Evolutionary conservation across 768 basidiomycete species (phyloP).

Genomic region (Crucibulum laeve): DNA sequence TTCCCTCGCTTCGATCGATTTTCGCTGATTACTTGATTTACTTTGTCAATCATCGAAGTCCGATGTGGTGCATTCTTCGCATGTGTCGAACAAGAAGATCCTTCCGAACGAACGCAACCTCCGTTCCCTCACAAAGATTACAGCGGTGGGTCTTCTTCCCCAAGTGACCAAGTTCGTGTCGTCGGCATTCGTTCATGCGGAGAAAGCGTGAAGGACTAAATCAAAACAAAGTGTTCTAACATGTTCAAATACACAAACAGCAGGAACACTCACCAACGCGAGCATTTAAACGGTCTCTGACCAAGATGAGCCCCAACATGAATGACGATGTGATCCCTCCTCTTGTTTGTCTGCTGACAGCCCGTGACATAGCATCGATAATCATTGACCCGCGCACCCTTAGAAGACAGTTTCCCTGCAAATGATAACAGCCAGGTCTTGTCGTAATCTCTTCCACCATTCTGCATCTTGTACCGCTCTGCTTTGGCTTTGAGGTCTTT

Average conservation of each 20-base stretch:
- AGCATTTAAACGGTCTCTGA: constrained; percentile 61
- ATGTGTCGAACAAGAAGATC: constrained; percentile 66
- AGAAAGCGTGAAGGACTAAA: constrained; percentile 57
- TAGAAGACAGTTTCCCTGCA: constrained; percentile 58
- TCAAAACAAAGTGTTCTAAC: neutral
- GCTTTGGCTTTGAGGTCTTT: constrained; percentile 52
- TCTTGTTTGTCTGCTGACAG: constrained; percentile 65
- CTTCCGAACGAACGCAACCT: constrained; percentile 57
- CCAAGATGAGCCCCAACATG: constrained; percentile 72
- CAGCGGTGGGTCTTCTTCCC: constrained; percentile 58
- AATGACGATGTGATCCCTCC: constrained; percentile 70
- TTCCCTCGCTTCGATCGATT: neutral
- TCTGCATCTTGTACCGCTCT: constrained; percentile 44
- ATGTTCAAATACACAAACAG: neutral
- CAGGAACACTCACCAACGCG: constrained; percentile 49
- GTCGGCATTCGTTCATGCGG: constrained; percentile 75
- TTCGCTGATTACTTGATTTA: neutral
- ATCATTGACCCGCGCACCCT: constrained; percentile 53
- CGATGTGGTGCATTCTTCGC: constrained; percentile 48
- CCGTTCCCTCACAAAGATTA: constrained; percentile 40
- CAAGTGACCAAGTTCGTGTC: constrained; percentile 65
- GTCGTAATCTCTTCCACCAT: constrained; percentile 58
- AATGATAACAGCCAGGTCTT: constrained; percentile 63
- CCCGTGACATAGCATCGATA: constrained; percentile 68
- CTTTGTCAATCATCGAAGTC: neutral